Base-by-base conservation (phyloP, 768 basidiomycete species). In the Boletus rubropictus region DNA sequence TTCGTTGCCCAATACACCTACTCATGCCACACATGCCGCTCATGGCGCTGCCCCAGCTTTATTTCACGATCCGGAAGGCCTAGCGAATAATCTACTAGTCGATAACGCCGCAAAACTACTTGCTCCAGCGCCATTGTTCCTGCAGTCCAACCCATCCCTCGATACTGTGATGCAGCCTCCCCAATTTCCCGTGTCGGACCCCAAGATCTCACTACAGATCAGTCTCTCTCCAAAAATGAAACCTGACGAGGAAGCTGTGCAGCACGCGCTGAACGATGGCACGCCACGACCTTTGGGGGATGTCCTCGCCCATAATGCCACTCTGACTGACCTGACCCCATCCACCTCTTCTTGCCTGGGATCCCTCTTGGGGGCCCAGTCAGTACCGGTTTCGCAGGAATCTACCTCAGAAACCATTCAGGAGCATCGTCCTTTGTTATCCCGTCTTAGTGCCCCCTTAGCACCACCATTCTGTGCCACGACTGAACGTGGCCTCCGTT, bases 401-500 rank as follows among this genome's bases (percentile, higher is more conserved):
- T 25, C 47, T 3, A n/a, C 25, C n/a, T 43, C 55, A 24, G 37
- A 48, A 28, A 15, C 28, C 20, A 28, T 43, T 11, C 46, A 40
- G 33, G 39, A 36, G 9, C 54, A 42, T 7, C 49, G 49, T 14
- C 20, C 41, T 21, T 44, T 55, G n/a, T 44, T 21, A 7, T 38
- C 46, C 27, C 57, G 17, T 17, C 52, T 52, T 8, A 52, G 37
- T 21, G 46, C 52, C 22, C 42, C 60, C 17, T 50, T 55, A 22
- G 56, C 55, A 18, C 52, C 59, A 12, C 55, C 59, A 4, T 60
- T 61, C 39, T 42, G 59, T 36, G 44, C 57, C 12, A 36, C 54
- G 25, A 63, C 69, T 3, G 63, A 69, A 48, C 72, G 71, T 42
- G 65, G 69, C 35, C 65, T 67, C 3, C 70, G 74, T 17, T 57